Evolutionary conservation across 352 stramenopile species (phyloP).

Genomic region (Pilasporangium apinafurcum): DNA sequence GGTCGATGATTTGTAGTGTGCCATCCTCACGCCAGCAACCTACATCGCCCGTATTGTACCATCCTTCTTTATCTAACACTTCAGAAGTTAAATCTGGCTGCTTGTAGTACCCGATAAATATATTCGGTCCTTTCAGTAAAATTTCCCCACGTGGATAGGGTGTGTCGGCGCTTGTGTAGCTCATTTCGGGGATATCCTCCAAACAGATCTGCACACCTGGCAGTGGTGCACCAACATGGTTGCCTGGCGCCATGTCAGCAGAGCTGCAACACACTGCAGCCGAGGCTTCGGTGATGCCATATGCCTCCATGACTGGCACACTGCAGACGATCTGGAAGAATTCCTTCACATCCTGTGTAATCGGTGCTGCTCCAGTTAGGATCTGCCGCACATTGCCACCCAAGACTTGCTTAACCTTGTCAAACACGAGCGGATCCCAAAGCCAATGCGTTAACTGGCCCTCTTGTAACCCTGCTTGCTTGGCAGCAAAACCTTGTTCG

Average conservation of each 20-base stretch:
- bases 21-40: slow-evolving; percentile 89
- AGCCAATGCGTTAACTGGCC: slow-evolving; percentile 41
- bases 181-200: slow-evolving; percentile 93
- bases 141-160: slow-evolving; percentile 57
- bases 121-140: slow-evolving; percentile 71
- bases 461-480: slow-evolving; percentile 18
- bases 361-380: slow-evolving; percentile 89
- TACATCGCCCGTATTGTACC: slow-evolving; percentile 95
- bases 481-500: slow-evolving; percentile 31
- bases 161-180: slow-evolving; percentile 70
- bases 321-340: slow-evolving; percentile 93
- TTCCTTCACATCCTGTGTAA: slow-evolving; percentile 89
- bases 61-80: slow-evolving; percentile 86
- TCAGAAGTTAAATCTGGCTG: slow-evolving; percentile 86
- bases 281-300: slow-evolving; percentile 90
- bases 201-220: slow-evolving; percentile 85
- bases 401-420: slow-evolving; percentile 88
- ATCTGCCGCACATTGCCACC: slow-evolving; percentile 87
- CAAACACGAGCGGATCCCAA: slow-evolving; percentile 92
- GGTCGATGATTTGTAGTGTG: slow-evolving; percentile 82
- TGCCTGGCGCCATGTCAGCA: slow-evolving; percentile 24
- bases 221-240: slow-evolving; percentile 88
- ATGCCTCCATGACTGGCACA: slow-evolving; percentile 89
- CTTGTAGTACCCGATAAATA: slow-evolving; percentile 93
- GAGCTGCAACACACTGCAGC: slow-evolving; percentile 19